Conservation (phyloP, 306 rosid species). For the Phaseolus lunatus region DNA sequence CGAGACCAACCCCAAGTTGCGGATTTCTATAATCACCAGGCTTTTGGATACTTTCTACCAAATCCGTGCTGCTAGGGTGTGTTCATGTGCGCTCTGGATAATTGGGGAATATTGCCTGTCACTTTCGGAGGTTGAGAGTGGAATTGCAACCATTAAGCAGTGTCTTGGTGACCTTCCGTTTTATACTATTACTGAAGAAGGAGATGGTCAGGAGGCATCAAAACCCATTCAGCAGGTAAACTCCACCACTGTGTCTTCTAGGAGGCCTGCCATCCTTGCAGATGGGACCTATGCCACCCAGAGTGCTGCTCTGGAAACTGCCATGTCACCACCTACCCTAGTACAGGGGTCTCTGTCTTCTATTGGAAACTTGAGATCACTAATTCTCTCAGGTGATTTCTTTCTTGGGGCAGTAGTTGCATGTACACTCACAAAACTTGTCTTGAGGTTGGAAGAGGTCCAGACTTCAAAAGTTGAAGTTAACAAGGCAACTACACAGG, state of each 20-base stretch:
- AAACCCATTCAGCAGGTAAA: slow-evolving; percentile 64
- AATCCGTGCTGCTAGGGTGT: slow-evolving; percentile 90
- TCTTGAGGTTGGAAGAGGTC: slow-evolving; percentile 91
- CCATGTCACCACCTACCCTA: slow-evolving; percentile 83
- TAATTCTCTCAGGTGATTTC: slow-evolving; percentile 93
- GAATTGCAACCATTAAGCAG: slow-evolving; percentile 76
- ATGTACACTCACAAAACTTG: slow-evolving; percentile 87
- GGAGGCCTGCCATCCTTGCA: slow-evolving; percentile 93
- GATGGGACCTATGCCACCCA: slow-evolving; percentile 99
- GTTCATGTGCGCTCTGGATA: slow-evolving; percentile 96
- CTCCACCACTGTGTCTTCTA: slow-evolving; percentile 79
- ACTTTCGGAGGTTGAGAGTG: slow-evolving; percentile 91
- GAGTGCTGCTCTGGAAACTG: slow-evolving; percentile 96
- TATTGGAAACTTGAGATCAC: slow-evolving; percentile 84
- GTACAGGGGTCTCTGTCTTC: slow-evolving; percentile 84
- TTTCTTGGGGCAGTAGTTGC: slow-evolving; percentile 91
- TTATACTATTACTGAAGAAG: slow-evolving; percentile 79
- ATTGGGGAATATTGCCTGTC: slow-evolving; percentile 93
- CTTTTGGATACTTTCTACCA: slow-evolving; percentile 94
- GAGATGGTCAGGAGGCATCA: slow-evolving; percentile 70
- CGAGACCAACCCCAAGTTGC: slow-evolving; percentile 90
- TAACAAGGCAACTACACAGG: slow-evolving; percentile 68
- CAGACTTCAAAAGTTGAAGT: slow-evolving; percentile 89
- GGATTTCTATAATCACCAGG: slow-evolving; percentile 86
- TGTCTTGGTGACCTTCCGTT: slow-evolving; percentile 97